phyloP scores from a whole-genome alignment of 768 basidiomycete species.

The Mycena alexandri region DNA sequence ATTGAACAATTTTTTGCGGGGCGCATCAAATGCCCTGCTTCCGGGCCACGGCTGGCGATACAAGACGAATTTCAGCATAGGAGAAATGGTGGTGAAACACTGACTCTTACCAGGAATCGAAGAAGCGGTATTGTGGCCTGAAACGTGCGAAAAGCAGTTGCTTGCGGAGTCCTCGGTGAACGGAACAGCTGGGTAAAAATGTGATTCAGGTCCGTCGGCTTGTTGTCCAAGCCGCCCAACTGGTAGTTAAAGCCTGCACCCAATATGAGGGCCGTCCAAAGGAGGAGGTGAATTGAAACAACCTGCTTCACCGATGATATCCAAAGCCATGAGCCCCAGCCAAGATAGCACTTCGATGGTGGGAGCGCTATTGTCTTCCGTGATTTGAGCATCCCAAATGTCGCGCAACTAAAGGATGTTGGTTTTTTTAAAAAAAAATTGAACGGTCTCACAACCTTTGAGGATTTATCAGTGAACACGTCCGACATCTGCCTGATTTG shows the following conservation, averaged over 20 bases:
- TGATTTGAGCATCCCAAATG: slow-evolving; percentile 45
- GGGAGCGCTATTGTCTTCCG: slow-evolving; percentile 31
- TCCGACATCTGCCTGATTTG: slow-evolving; percentile 56
- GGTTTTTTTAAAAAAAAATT: neutral
- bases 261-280: too few species aligned
- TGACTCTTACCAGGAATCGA: slow-evolving; percentile 40
- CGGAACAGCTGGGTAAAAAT: slow-evolving; percentile 49
- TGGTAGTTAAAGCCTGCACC: slow-evolving; percentile 53
- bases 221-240: slow-evolving; percentile 48
- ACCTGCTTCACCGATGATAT: slow-evolving; percentile 59
- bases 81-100: too few species aligned
- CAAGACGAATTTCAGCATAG: neutral
- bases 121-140: slow-evolving; percentile 45
- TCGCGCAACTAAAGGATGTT: slow-evolving; percentile 47
- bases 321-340: slow-evolving; percentile 52
- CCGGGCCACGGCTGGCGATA: slow-evolving; percentile 8
- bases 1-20: slow-evolving; percentile 47
- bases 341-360: slow-evolving; percentile 50
- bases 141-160: slow-evolving; percentile 35
- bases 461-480: slow-evolving; percentile 51
- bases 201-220: slow-evolving; percentile 46
- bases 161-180: slow-evolving; percentile 6
- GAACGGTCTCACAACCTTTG: slow-evolving; percentile 40
- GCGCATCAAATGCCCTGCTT: slow-evolving; percentile 30
- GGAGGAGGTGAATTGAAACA: too few species aligned